Conservation (phyloP, 2,329 filamentous ascomycete species). For the Fusarium illudens region DNA sequence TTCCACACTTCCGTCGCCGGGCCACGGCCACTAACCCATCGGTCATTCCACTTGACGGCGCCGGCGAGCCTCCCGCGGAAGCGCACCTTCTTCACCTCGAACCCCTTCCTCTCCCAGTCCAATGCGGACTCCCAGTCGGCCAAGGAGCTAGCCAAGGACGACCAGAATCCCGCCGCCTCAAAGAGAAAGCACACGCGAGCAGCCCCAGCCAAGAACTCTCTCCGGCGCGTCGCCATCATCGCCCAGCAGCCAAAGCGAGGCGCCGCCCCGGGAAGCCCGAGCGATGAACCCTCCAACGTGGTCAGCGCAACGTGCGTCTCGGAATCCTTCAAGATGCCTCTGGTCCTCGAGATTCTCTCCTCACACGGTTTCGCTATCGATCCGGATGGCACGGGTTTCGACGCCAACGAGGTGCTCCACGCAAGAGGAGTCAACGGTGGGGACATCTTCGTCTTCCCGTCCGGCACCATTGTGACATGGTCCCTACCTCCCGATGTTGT, state of each 20-base stretch:
- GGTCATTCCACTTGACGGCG: slow-evolving; percentile 58
- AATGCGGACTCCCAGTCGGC: slow-evolving; percentile 41
- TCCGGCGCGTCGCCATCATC: slow-evolving; percentile 86
- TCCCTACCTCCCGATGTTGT: slow-evolving; percentile 81
- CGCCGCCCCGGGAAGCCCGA: slow-evolving; percentile 32
- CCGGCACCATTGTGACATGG: slow-evolving; percentile 93
- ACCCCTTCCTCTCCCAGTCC: slow-evolving; percentile 60
- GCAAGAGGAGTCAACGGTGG: slow-evolving; percentile 70
- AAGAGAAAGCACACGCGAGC: slow-evolving; percentile 59
- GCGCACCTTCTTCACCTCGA: slow-evolving; percentile 73
- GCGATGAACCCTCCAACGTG: slow-evolving; percentile 52
- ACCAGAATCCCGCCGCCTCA: slow-evolving; percentile 33
- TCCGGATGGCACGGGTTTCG: slow-evolving; percentile 68
- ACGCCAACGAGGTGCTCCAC: slow-evolving; percentile 69
- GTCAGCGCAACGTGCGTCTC: slow-evolving; percentile 70
- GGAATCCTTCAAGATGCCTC: slow-evolving; percentile 70
- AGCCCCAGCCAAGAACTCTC: slow-evolving; percentile 70
- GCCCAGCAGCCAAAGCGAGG: slow-evolving; percentile 69
- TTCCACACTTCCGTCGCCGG: slow-evolving; percentile 43
- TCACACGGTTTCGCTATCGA: slow-evolving; percentile 69
- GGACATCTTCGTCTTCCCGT: slow-evolving; percentile 96
- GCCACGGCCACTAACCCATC: slow-evolving; percentile 42
- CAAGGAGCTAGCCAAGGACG: slow-evolving; percentile 29
- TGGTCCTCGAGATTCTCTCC: slow-evolving; percentile 65
- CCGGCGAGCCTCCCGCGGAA: slow-evolving; percentile 59